Evolutionary conservation across 139 green algal species (phyloP), one percentile per base, ranked within the genome.

Genomic region (Chloropicon primus): DNA sequence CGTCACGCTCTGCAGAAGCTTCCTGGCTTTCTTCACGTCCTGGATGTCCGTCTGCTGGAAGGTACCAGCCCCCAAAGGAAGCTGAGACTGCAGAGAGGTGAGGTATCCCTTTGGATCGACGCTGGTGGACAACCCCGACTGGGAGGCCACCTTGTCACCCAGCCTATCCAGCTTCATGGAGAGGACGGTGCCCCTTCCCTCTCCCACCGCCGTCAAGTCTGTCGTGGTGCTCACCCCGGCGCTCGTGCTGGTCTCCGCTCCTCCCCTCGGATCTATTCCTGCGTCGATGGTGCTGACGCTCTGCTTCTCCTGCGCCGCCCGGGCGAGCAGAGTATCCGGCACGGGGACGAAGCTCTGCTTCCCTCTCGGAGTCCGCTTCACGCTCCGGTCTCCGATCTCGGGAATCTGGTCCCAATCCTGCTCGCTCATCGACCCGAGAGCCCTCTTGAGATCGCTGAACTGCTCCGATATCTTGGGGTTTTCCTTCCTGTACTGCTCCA

Each of bases 61-160:
- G 80, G 28, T 80, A 71, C 24, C 74, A 74, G 5, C 75, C 22
- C 26, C 53, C 3, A 3, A 29, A 22, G 71, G n/a, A 26, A 27
- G 54, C 21, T 54, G 29, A 1, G 78, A 87, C 82, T 91, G 93
- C 26, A 99, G 87, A 80, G 96, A 91, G 2, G 95, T 99, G 27
- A 99, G 86, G 87, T 99, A 99, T 17, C 95, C 95, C 84, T 97
- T 98, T 78, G 95, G 95, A 82, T 99, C 95, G 27, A 99, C 93
- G 76, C 96, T 90, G 22, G 94, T 98, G 5, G 3, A 10, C 23
- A 25, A 21, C 5, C 24, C 71, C 17, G 23, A 74, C 71, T 74
- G 71, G 17, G 71, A 74, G 71, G 17, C 17, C 71, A 21, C 17
- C 23, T 74, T 5, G 83, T 98, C 95, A 2, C 86, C 89, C 85